phyloP scores from a whole-genome alignment of 2,329 filamentous ascomycete species.

The Lachnellula occidentalis region DNA sequence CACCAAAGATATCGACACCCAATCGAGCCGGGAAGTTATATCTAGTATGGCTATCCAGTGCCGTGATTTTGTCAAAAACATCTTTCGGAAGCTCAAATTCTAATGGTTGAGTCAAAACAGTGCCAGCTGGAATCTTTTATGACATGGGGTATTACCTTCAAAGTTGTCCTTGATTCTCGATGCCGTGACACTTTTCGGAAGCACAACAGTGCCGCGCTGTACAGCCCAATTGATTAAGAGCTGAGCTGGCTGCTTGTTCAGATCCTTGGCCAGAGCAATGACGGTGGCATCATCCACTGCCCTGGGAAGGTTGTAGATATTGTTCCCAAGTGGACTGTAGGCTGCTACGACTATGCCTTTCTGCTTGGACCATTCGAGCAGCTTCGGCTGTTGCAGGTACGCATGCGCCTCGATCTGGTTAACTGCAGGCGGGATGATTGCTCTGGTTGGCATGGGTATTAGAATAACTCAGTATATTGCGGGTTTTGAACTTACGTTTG shows the following conservation, averaged over 20 bases:
- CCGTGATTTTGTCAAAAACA: conserved; percentile 35
- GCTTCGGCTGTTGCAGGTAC: conserved; percentile 55
- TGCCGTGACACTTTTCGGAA: conserved; percentile 50
- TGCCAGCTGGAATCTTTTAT: not conserved
- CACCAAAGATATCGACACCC: conserved; percentile 40
- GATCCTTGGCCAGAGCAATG: conserved; percentile 45
- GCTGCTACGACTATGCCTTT: conserved; percentile 57
- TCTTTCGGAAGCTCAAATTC: conserved; percentile 35
- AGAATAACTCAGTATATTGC: not conserved
- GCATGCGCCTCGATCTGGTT: conserved; percentile 69
- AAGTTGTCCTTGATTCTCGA: conserved; percentile 44
- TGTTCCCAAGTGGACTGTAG: conserved; percentile 60
- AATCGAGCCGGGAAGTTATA: conserved; percentile 40
- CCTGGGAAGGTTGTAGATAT: conserved; percentile 38
- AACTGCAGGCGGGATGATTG: conserved; percentile 51
- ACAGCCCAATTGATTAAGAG: conserved; percentile 50
- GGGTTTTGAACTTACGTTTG: conserved; percentile 29
- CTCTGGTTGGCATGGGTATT: conserved; percentile 36
- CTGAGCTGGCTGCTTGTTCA: conserved; percentile 47
- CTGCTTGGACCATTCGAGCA: conserved; percentile 51
- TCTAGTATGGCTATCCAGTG: conserved; percentile 35
- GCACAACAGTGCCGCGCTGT: conserved; percentile 46
- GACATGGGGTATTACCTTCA: conserved; percentile 22
- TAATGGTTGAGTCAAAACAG: conserved; percentile 15
- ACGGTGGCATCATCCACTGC: conserved; percentile 46